Base-by-base conservation (phyloP, 129 eudicot species). In the Cynara cardunculus region DNA sequence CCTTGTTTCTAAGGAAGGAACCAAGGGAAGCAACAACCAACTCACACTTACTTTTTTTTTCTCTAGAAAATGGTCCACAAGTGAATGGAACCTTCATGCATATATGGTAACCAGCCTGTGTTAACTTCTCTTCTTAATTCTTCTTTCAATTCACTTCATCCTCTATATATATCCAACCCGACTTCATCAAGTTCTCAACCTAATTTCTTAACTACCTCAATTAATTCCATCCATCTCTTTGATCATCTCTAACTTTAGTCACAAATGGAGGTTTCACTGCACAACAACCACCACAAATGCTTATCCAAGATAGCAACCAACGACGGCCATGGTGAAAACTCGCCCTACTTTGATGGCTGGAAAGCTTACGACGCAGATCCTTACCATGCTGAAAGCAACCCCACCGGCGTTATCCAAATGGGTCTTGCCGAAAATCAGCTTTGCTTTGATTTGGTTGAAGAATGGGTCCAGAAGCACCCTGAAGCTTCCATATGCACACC, bases 321-420 rank as follows among this genome's bases (percentile, higher is more conserved):
- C 71, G 84, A 86, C 3, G 91, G 91, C 30, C 94, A 90, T 73
- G 94, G 94, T 0, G 94, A 90, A 90, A 88, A 86, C 74, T 90
- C 94, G 0, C 88, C 94, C 0, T 90, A 90, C 75, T 90, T 90
- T n/a, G 94, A 90, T 77, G 94, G 94, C n/a, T 87, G 91, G 94
- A 90, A 90, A 66, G 94, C 91, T 0, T 90, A 90, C 16, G 90
- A 90, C 7, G 72, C 81, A 3, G 35, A 88, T 75, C 91, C 94
- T 70, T 90, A 83, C 70, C 88, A 90, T 66, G 81, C 82, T 3
- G 28, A 25, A 3, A 46, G 56, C 44, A 90, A 90, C 79, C 89
- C 87, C 3, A 71, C 62, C 26, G 94, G 94, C 1, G 94, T 90
- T 73, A 90, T 90, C 39, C 94, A 90, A 75, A 90, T 86, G 94